phyloP scores from a whole-genome alignment of 371 early-diverging fungal genomes.

The Dipsacomyces acuminosporus region DNA sequence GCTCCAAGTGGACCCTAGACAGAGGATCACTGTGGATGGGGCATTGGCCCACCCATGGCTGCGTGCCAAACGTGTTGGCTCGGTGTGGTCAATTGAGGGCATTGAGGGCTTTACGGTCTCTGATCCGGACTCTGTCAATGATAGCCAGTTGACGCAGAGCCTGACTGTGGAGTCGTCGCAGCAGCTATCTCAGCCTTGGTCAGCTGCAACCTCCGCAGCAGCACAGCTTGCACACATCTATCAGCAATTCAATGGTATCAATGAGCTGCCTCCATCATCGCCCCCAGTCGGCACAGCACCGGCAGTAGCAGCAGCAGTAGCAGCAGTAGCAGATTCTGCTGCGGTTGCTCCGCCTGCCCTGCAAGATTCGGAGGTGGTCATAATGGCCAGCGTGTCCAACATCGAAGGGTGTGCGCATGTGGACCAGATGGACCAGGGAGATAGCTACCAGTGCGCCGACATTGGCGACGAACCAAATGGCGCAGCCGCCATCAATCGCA shows the following conservation, averaged over 20 bases:
- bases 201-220: conserved; percentile 1
- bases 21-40: conserved; percentile 49
- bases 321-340: background rate
- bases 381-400: conserved; percentile 15
- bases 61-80: conserved; percentile 19
- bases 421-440: too few species aligned
- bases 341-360: background rate
- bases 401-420: conserved; percentile 5
- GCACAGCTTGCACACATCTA: too few species aligned
- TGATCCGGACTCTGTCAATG: conserved; percentile 36
- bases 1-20: conserved; percentile 52
- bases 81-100: conserved; percentile 37
- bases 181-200: conserved; percentile 6
- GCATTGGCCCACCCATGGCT: conserved; percentile 51
- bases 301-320: background rate
- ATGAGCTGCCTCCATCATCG: too few species aligned
- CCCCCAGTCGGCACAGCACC: too few species aligned
- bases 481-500: conserved; percentile 5
- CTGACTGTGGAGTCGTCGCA: conserved; percentile 38
- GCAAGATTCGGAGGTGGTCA: conserved; percentile 11
- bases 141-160: conserved; percentile 42
- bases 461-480: too few species aligned
- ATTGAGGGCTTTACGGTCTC: conserved; percentile 24
- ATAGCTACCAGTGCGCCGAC: too few species aligned
- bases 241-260: too few species aligned